phyloP scores from a whole-genome alignment of 75 land plant species.

The Selaginella moellendorffii region DNA sequence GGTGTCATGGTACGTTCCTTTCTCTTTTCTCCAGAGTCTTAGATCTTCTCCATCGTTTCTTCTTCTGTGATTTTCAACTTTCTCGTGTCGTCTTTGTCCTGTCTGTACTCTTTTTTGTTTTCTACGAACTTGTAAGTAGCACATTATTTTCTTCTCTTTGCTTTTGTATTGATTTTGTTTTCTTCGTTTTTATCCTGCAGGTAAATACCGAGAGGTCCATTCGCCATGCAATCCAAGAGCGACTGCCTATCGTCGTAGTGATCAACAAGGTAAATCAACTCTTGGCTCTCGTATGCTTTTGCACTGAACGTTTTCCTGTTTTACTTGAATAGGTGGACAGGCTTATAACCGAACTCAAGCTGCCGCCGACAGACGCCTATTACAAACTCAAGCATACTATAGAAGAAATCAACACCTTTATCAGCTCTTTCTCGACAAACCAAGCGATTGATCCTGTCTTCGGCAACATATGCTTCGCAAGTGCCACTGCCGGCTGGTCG shows the following conservation, averaged over 20 bases:
- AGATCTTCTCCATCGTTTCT: too few species aligned
- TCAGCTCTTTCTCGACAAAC: conserved; percentile 59
- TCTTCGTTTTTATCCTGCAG: too few species aligned
- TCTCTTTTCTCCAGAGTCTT: too few species aligned
- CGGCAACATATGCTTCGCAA: conserved; percentile 98
- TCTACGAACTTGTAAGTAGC: too few species aligned
- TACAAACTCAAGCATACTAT: conserved; percentile 78
- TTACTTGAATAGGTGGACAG: conserved; percentile 60
- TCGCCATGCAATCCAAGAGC: conserved; percentile 91
- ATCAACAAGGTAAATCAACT: conserved; percentile 76
- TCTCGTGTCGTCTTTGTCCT: background rate
- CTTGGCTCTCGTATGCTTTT: background rate
- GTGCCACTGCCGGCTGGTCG: conserved; percentile 98
- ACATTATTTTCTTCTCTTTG: too few species aligned
- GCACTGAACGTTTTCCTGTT: background rate
- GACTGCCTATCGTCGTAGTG: conserved; percentile 91
- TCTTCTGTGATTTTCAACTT: background rate
- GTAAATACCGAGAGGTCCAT: conserved; percentile 98
- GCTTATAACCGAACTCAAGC: conserved; percentile 84
- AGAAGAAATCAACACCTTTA: conserved; percentile 64
- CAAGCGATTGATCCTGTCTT: conserved; percentile 62
- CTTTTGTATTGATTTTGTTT: too few species aligned
- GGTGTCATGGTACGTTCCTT: conserved; percentile 68
- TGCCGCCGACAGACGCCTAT: conserved; percentile 96
- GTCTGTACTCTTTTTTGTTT: background rate